These are phyloP conservation scores for Durio zibethinus DNA, from an alignment of 345 rosid genomes.

Conservation along the genomic window DNA sequence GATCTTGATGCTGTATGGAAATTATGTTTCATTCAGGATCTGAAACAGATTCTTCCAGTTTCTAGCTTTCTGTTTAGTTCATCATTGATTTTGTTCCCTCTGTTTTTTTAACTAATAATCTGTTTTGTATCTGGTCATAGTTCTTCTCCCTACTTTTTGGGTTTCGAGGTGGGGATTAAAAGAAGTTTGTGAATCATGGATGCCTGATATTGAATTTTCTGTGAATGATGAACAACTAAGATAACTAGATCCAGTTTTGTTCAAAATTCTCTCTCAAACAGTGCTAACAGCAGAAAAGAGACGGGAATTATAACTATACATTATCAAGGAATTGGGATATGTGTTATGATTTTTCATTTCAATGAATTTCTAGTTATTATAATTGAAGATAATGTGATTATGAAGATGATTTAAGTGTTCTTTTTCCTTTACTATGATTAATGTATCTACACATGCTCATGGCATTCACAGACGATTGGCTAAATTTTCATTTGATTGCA, in stretches of 20 bases:
- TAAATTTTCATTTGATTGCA: neutral
- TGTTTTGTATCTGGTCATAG: neutral
- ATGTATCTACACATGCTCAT: neutral
- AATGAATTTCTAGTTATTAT: neutral
- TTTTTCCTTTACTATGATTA: neutral
- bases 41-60: neutral
- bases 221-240: neutral
- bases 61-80: neutral
- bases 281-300: neutral
- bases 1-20: neutral
- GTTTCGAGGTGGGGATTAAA: neutral
- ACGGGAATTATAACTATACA: neutral
- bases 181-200: neutral
- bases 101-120: neutral
- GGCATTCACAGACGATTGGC: neutral
- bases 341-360: neutral
- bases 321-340: neutral
- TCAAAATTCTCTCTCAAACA: neutral
- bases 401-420: neutral
- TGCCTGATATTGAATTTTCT: neutral
- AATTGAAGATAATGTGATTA: neutral
- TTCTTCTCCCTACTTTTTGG: neutral
- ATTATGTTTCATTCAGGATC: neutral
- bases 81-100: neutral
- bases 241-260: neutral